Conservation (phyloP, 2,329 filamentous ascomycete genomes). For the Aurifilum marmelostoma region DNA sequence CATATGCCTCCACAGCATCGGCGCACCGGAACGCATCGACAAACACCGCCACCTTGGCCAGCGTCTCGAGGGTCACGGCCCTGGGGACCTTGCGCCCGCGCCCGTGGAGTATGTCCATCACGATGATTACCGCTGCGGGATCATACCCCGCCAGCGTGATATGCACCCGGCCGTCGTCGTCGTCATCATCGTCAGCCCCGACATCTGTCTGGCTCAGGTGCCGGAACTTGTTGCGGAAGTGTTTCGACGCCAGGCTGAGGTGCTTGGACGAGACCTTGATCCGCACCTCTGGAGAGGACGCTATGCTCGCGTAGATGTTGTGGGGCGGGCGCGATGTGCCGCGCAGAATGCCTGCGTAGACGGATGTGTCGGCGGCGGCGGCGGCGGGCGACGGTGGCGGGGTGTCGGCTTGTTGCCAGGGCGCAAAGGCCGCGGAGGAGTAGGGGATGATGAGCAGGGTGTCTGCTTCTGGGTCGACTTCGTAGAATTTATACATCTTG, state of each 20-base stretch:
- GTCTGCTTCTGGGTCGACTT: slow-evolving; percentile 42
- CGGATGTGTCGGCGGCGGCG: slow-evolving; percentile 9
- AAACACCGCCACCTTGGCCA: slow-evolving; percentile 49
- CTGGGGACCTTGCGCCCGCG: slow-evolving; percentile 45
- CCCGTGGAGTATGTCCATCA: slow-evolving; percentile 52
- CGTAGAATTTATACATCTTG: slow-evolving; percentile 39
- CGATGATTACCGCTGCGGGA: slow-evolving; percentile 42
- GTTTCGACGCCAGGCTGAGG: slow-evolving; percentile 40
- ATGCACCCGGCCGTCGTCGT: slow-evolving; percentile 35
- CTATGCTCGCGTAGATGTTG: slow-evolving; percentile 20
- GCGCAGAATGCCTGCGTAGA: slow-evolving; percentile 25
- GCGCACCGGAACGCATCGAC: slow-evolving; percentile 47
- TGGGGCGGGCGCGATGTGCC: slow-evolving; percentile 25
- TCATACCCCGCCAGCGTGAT: slow-evolving; percentile 40
- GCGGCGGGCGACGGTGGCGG: not conserved
- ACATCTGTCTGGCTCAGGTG: slow-evolving; percentile 24
- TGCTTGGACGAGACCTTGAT: slow-evolving; percentile 44
- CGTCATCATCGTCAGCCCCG: too few species aligned
- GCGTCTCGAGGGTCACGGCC: slow-evolving; percentile 42
- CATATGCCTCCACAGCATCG: slow-evolving; percentile 47
- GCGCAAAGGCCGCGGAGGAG: slow-evolving; percentile 31
- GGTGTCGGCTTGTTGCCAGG: slow-evolving; percentile 30
- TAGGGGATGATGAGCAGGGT: slow-evolving; percentile 38
- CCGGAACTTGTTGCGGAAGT: slow-evolving; percentile 31
- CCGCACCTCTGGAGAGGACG: slow-evolving; percentile 29